Evolutionary conservation across 768 basidiomycete species (phyloP).

Genomic region (Tulasnella sp.): DNA sequence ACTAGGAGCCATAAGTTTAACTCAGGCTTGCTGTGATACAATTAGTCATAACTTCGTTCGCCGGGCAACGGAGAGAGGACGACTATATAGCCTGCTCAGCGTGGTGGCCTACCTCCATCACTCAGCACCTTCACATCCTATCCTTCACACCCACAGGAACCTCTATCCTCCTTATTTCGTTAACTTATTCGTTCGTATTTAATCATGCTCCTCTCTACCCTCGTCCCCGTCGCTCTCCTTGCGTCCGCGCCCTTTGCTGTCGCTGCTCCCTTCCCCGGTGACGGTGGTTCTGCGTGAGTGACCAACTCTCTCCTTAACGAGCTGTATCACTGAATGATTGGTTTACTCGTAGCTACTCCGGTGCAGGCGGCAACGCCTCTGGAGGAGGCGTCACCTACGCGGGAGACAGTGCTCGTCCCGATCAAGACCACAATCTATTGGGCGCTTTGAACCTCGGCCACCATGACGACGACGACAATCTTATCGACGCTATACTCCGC

Average conservation of each 20-base stretch:
- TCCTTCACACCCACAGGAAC: background rate
- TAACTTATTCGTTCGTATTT: background rate
- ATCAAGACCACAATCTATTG: background rate
- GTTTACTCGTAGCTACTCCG: background rate
- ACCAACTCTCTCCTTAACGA: background rate
- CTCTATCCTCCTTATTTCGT: background rate
- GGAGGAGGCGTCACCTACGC: background rate
- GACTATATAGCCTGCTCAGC: background rate
- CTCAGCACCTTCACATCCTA: background rate
- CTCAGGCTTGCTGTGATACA: background rate
- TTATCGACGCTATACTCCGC: background rate
- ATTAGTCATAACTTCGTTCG: background rate
- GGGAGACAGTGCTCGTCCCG: background rate
- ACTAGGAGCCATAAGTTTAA: background rate
- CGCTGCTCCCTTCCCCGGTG: conserved; percentile 1
- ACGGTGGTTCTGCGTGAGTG: conserved; percentile 6
- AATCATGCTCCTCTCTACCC: background rate
- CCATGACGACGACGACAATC: background rate
- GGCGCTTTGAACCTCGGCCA: background rate
- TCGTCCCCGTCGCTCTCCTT: background rate
- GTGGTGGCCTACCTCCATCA: background rate
- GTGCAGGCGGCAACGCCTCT: conserved; percentile 1
- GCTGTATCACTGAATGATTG: background rate
- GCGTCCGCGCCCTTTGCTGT: background rate
- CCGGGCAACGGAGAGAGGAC: background rate